These are phyloP conservation scores for Nepenthes gracilis DNA, from an alignment of 148 eudicot genomes.

Conservation along the genomic window DNA sequence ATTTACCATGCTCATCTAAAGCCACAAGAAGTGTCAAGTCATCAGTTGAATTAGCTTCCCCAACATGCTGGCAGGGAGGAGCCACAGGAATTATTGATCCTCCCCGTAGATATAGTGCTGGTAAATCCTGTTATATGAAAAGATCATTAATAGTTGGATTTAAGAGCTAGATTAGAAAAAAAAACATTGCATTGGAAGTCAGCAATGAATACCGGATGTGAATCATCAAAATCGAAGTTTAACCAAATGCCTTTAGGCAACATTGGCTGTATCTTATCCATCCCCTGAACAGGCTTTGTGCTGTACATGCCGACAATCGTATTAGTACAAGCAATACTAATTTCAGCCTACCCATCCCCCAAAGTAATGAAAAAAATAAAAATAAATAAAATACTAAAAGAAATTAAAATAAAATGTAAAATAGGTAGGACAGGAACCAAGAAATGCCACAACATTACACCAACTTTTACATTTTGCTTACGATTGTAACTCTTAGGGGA, in stretches of 20 bases:
- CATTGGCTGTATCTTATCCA: slow-evolving; percentile 42
- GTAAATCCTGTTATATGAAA: slow-evolving; percentile 55
- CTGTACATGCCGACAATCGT: slow-evolving; percentile 25
- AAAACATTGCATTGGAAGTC: background rate
- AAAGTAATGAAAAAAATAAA: background rate
- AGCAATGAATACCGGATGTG: slow-evolving; percentile 75
- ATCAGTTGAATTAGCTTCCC: slow-evolving; percentile 66
- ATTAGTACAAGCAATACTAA: slow-evolving; percentile 8
- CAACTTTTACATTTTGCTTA: background rate
- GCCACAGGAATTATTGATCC: slow-evolving; percentile 82
- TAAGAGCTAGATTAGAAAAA: background rate
- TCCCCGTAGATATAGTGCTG: slow-evolving; percentile 67
- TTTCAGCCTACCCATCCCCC: background rate
- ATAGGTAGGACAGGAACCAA: too few relatives aligned
- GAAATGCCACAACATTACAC: background rate
- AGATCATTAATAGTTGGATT: slow-evolving; percentile 5
- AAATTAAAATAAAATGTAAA: too few relatives aligned
- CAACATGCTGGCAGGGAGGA: slow-evolving; percentile 72
- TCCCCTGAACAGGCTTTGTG: slow-evolving; percentile 41
- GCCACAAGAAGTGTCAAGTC: slow-evolving; percentile 78
- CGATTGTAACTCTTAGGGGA: too few relatives aligned
- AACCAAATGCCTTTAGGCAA: slow-evolving; percentile 85
- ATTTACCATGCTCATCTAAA: slow-evolving; percentile 76
- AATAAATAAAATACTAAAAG: background rate
- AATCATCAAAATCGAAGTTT: slow-evolving; percentile 86